Conservation (phyloP, 345 rosid species). For the Corchorus olitorius region DNA sequence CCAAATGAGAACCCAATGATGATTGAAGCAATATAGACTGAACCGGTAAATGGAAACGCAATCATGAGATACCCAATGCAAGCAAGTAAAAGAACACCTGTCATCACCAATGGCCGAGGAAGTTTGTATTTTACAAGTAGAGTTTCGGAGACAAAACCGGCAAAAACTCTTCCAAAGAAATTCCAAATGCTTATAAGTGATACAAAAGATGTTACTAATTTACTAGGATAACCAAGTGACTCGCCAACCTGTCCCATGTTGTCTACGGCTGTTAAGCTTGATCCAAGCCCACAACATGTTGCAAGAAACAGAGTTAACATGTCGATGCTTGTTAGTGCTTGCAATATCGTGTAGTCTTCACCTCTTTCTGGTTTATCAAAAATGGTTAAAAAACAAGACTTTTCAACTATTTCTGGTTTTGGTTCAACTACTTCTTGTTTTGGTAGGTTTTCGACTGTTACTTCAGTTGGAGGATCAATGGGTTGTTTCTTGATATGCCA, state of each 20-base stretch:
- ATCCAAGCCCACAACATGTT: constrained; percentile 71
- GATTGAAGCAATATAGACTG: constrained; percentile 72
- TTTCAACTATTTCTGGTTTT: constrained; percentile 24
- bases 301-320: constrained; percentile 66
- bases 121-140: constrained; percentile 55
- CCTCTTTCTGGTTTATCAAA: constrained; percentile 70
- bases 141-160: constrained; percentile 77
- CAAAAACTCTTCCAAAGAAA: constrained; percentile 80
- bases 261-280: constrained; percentile 83
- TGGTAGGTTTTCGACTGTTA: constrained; percentile 26
- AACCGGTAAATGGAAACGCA: constrained; percentile 68
- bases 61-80: constrained; percentile 66
- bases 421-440: too few species aligned
- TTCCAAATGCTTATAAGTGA: constrained; percentile 92
- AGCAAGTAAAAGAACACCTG: constrained; percentile 58
- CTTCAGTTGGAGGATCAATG: constrained; percentile 25
- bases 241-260: constrained; percentile 92
- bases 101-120: constrained; percentile 81
- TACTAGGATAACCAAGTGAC: constrained; percentile 69
- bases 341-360: constrained; percentile 86
- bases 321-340: constrained; percentile 74
- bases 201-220: constrained; percentile 61
- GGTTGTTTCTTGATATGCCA: constrained; percentile 58
- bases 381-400: constrained; percentile 55
- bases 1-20: constrained; percentile 82